phyloP scores from a whole-genome alignment of 2,329 filamentous ascomycete species.

The Beauveria sp. region DNA sequence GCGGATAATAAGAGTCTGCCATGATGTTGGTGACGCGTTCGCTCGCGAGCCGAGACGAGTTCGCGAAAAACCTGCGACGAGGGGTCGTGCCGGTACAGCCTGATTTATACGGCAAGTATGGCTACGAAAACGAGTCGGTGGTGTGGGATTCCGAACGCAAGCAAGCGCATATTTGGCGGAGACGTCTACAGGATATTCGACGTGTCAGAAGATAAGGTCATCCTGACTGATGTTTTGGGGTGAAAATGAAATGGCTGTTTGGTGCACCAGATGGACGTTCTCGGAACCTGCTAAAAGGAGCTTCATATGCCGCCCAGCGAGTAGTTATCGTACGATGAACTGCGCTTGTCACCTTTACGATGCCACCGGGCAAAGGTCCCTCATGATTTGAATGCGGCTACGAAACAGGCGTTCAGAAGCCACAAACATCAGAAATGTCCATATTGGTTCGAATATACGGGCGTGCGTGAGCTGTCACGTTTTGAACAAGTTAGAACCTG shows the following conservation, averaged over 20 bases:
- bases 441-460: background rate
- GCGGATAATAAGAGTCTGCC: background rate
- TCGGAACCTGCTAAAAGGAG: too few relatives aligned
- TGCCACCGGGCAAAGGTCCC: background rate
- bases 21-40: background rate
- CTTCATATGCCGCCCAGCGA: background rate
- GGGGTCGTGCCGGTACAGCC: background rate
- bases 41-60: too few relatives aligned
- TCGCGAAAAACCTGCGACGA: background rate
- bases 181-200: background rate
- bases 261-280: too few relatives aligned
- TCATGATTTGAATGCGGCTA: background rate
- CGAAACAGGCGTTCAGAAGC: background rate
- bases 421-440: background rate
- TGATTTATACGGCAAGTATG: background rate
- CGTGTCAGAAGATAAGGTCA: background rate
- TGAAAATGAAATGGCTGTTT: too few relatives aligned
- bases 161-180: background rate
- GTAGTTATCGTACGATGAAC: background rate
- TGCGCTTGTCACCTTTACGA: background rate
- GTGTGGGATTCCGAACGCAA: background rate
- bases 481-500: background rate
- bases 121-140: background rate
- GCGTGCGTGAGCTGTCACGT: background rate
- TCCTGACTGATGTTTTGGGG: background rate